A percentile compares a stretch with the other conserved stretches of the same genome.
phyloP scores from a whole-genome alignment of 257 asterid species.

The Solanum chiquidenum region DNA sequence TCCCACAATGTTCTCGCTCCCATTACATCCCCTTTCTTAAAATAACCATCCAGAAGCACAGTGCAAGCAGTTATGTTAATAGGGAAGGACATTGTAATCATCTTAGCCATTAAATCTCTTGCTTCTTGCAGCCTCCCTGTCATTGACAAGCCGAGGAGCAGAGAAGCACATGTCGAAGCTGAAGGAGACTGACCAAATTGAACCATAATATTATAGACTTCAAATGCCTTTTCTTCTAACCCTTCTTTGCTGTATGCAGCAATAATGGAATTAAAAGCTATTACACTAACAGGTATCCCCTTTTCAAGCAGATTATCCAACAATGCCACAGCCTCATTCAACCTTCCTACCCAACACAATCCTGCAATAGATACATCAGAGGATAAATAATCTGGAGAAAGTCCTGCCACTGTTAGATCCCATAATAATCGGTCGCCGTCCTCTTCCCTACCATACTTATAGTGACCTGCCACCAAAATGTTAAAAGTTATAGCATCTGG shows the following conservation, averaged over 20 bases:
- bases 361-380: slow-evolving; percentile 51
- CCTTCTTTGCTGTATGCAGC: slow-evolving; percentile 67
- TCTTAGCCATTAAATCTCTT: slow-evolving; percentile 40
- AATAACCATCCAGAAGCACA: slow-evolving; percentile 67
- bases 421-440: slow-evolving; percentile 32
- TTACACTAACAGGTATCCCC: slow-evolving; percentile 57
- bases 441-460: slow-evolving; percentile 60
- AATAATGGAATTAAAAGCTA: slow-evolving; percentile 72
- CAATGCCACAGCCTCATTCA: slow-evolving; percentile 59
- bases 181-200: slow-evolving; percentile 62
- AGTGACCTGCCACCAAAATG: slow-evolving; percentile 72
- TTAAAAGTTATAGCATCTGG: slow-evolving; percentile 75
- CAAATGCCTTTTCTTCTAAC: slow-evolving; percentile 57
- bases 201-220: slow-evolving; percentile 49
- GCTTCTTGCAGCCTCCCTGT: slow-evolving; percentile 64
- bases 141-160: slow-evolving; percentile 58
- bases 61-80: slow-evolving; percentile 58
- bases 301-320: slow-evolving; percentile 57
- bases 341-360: slow-evolving; percentile 72
- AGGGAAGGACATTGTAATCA: slow-evolving; percentile 59
- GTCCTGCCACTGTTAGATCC: slow-evolving; percentile 32
- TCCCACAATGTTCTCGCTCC: slow-evolving; percentile 73
- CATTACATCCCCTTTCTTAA: slow-evolving; percentile 51
- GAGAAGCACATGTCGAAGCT: slow-evolving; percentile 64
- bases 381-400: slow-evolving; percentile 30